Evolutionary conservation across 257 asterid species (phyloP).

Genomic region (Prunella vulgaris): DNA sequence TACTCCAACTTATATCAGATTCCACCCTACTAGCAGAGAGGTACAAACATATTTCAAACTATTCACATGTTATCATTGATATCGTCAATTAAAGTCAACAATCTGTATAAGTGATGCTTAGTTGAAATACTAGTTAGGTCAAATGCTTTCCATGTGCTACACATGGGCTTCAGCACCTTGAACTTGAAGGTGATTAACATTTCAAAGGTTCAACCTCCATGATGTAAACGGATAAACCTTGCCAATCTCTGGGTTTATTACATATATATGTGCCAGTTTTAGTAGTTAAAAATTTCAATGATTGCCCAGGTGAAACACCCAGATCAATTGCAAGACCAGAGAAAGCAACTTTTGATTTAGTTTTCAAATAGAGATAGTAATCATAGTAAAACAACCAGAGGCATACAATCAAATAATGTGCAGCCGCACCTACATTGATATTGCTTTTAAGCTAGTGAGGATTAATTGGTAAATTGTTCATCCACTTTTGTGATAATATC

Average conservation of each 20-base stretch:
- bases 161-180: neutral
- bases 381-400: conserved; percentile 4
- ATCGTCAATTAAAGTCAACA: neutral
- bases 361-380: neutral
- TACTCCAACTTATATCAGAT: conserved; percentile 2
- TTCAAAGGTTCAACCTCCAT: neutral
- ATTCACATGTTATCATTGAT: neutral
- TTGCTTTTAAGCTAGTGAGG: neutral
- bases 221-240: neutral
- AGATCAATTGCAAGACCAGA: neutral
- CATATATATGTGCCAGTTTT: neutral
- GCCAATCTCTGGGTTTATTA: neutral
- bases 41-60: neutral
- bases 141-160: neutral
- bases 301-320: neutral
- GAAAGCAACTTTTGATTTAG: neutral
- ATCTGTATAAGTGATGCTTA: neutral
- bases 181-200: neutral
- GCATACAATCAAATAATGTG: neutral
- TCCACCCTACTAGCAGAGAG: conserved; percentile 8
- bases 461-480: neutral
- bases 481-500: conserved; percentile 3
- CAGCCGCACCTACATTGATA: neutral
- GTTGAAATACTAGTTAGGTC: neutral
- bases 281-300: neutral